Conservation (phyloP, 139 green algal species). For the Pseudopediastrum boryanum region DNA sequence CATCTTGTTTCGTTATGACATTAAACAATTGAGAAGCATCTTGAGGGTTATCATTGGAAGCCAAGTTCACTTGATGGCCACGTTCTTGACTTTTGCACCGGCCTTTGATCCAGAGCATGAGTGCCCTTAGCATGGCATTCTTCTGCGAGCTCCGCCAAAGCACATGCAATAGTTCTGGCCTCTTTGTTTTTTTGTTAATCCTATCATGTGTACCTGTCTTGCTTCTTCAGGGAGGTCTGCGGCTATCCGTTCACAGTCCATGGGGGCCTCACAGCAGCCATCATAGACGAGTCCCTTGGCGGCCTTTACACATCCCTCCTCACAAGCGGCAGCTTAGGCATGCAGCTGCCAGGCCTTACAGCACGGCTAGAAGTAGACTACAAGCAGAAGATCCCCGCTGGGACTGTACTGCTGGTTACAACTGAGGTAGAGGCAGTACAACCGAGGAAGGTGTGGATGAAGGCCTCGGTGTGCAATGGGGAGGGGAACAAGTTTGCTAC, state of each 20-base stretch:
- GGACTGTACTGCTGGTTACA: conserved; percentile 62
- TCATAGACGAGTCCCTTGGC: conserved; percentile 81
- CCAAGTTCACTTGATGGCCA: too few relatives aligned
- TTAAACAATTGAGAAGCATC: too few relatives aligned
- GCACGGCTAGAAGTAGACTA: conserved; percentile 76
- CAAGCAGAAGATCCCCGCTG: conserved; percentile 64
- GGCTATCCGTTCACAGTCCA: conserved; percentile 71
- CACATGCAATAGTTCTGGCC: too few relatives aligned
- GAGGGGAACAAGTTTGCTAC: conserved; percentile 71
- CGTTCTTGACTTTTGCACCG: too few relatives aligned
- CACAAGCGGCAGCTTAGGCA: conserved; percentile 50
- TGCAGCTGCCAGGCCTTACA: conserved; percentile 58
- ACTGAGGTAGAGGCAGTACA: conserved; percentile 72
- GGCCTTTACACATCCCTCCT: conserved; percentile 57
- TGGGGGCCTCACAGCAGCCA: conserved; percentile 75
- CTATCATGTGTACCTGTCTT: too few relatives aligned
- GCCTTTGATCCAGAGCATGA: too few relatives aligned
- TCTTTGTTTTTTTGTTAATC: too few relatives aligned
- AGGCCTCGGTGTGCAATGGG: conserved; percentile 55
- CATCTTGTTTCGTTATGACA: too few relatives aligned
- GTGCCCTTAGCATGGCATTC: too few relatives aligned
- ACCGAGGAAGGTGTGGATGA: conserved; percentile 84
- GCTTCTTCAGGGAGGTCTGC: conserved; percentile 54
- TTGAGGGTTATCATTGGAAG: too few relatives aligned
- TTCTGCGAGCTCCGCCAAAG: too few relatives aligned